These are phyloP conservation scores for Metschnikowia shivogae DNA, from an alignment of 805 yeast species.

Conservation along the genomic window DNA sequence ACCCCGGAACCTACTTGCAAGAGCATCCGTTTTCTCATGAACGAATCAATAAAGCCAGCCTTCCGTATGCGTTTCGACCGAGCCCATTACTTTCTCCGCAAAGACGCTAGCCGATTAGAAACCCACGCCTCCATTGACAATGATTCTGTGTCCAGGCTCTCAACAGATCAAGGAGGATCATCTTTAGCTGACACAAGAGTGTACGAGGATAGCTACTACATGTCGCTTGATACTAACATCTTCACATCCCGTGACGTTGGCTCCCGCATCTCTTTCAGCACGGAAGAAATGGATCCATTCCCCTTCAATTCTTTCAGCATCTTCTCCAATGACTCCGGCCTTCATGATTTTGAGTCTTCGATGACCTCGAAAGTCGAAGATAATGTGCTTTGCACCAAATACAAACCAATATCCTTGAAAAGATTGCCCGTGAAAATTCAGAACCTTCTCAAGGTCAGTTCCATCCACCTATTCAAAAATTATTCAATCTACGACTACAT, in stretches of 20 bases:
- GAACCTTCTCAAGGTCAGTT: slow-evolving; percentile 27
- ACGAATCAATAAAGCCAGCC: slow-evolving; percentile 26
- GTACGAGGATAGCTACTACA: slow-evolving; percentile 31
- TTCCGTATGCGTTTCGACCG: slow-evolving; percentile 27
- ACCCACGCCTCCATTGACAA: slow-evolving; percentile 5
- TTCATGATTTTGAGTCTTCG: slow-evolving; percentile 30
- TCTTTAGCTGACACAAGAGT: slow-evolving; percentile 14
- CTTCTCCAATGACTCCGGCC: slow-evolving; percentile 37
- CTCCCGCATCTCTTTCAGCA: slow-evolving; percentile 15
- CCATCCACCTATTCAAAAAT: slow-evolving; percentile 32
- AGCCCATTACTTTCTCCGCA: slow-evolving; percentile 28
- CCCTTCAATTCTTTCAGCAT: slow-evolving; percentile 33
- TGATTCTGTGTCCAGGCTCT: slow-evolving; percentile 8
- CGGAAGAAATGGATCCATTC: slow-evolving; percentile 24
- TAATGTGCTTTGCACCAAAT: slow-evolving; percentile 20
- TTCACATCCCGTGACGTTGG: slow-evolving; percentile 27
- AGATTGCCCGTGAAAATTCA: slow-evolving; percentile 35
- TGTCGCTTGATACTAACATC: slow-evolving; percentile 31
- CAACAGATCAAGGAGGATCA: slow-evolving; percentile 6
- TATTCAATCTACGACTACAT: slow-evolving; percentile 35
- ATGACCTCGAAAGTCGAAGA: slow-evolving; percentile 27
- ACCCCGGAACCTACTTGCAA: slow-evolving; percentile 22
- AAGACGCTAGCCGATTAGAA: slow-evolving; percentile 17
- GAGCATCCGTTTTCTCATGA: slow-evolving; percentile 28
- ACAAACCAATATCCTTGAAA: slow-evolving; percentile 20